A percentile compares a stretch with the other conserved stretches of the same genome.
Evolutionary conservation across 495 filamentous ascomycete species (phyloP).

Genomic region (Neurospora tetraspora): DNA sequence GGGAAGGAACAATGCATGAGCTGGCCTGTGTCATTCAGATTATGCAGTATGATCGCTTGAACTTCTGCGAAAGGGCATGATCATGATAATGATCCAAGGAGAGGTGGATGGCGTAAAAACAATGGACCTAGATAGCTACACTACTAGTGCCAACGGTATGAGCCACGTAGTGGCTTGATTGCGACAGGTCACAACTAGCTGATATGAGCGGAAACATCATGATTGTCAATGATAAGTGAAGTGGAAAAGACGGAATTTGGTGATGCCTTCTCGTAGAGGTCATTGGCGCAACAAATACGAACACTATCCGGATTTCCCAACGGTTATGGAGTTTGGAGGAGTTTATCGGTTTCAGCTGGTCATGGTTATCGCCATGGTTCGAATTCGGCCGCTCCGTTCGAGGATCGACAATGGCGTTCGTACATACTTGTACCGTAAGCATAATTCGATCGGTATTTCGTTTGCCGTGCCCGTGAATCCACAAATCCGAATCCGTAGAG

Average conservation of each 20-base stretch:
- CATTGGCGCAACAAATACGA: background rate
- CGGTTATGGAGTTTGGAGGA: background rate
- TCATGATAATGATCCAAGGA: background rate
- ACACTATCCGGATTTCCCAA: background rate
- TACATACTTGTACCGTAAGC: background rate
- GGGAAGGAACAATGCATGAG: background rate
- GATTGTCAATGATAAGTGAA: background rate
- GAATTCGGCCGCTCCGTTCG: background rate
- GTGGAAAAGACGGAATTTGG: background rate
- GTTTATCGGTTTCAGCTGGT: background rate
- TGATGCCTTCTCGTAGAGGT: background rate
- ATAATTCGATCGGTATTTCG: background rate
- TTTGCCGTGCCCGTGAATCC: background rate
- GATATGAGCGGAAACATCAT: background rate
- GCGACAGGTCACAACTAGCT: background rate
- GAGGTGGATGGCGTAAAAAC: background rate
- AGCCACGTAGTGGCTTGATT: background rate
- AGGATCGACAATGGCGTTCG: background rate
- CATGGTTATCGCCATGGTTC: background rate
- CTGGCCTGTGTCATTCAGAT: background rate
- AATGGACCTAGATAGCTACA: background rate
- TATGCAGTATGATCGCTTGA: background rate
- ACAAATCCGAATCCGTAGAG: background rate
- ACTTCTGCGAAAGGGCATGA: background rate
- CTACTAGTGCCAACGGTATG: background rate